Percentiles rank a stretch among this genome's conserved stretches.
phyloP scores from a whole-genome alignment of 768 basidiomycete genomes.

The Butyriboletus loyo region DNA sequence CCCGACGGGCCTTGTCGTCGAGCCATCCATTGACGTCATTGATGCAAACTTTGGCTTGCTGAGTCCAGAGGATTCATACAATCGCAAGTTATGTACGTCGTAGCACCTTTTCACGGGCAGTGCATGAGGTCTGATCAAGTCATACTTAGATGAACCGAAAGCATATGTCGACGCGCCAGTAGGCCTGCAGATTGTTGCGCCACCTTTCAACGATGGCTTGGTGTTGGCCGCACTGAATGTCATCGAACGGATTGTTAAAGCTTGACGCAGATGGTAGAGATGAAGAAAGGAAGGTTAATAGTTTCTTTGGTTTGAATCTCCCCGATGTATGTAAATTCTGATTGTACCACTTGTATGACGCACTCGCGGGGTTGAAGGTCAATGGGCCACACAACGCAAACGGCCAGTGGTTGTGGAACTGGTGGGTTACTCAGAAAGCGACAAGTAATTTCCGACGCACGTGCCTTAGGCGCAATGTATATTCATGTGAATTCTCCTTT shows the following conservation, averaged over 20 bases:
- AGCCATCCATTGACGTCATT: conserved; percentile 23
- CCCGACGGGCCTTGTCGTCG: conserved; percentile 37
- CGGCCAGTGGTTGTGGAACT: too few species aligned
- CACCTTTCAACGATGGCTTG: conserved; percentile 25
- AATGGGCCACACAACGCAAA: neutral
- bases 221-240: conserved; percentile 23
- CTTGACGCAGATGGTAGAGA: neutral
- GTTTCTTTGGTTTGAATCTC: neutral
- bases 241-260: conserved; percentile 24
- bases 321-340: neutral
- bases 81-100: conserved; percentile 17
- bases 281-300: neutral
- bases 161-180: conserved; percentile 18
- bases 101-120: neutral
- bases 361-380: too few species aligned
- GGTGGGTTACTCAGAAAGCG: neutral
- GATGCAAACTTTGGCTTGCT: conserved; percentile 7
- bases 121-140: neutral
- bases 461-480: too few species aligned
- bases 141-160: conserved; percentile 20
- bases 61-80: conserved; percentile 20
- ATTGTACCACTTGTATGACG: neutral
- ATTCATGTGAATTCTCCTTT: too few species aligned
- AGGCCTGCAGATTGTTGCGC: conserved; percentile 20
- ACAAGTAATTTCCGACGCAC: too few species aligned